Base-by-base conservation (phyloP, 1,284 basidiomycete genomes). In the Mycosarcoma mackinlayi region DNA sequence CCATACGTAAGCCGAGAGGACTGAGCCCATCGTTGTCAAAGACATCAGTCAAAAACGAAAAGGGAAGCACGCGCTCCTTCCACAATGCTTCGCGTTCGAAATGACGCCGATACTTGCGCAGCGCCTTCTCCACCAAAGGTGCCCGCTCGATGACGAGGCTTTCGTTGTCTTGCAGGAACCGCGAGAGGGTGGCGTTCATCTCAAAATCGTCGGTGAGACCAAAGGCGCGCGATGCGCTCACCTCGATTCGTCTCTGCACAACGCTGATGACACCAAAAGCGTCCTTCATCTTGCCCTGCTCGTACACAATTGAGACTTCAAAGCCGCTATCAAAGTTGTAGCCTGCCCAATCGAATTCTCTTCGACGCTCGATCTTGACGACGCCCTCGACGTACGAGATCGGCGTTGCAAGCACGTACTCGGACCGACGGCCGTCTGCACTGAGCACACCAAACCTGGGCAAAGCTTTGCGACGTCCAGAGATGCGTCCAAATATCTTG, bases 161-260 rank as follows among this genome's bases (percentile, higher is more conserved):
- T 48, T 86, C 85, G 73, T 93, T 92, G 65, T 88, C 83, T 14
- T 86, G 78, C 10, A 92, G 82, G 77, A 93, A 91, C 6, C 85
- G 87, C 6, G 89, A 88, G 4, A 92, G 85, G 0, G 85, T 82
- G 1, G 86, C 82, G 0, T 89, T 90, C 45, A 92, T 83, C 50
- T 88, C 87, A 66, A 88, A 90, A 70, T 90, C 88, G 66, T 89
- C 88, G 64, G 86, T 87, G 25, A 92, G 84, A 0, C 91, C 91
- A 57, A 92, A 88, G 10, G 85, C 83, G 13, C 85, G 84, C n/a
- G 87, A 87, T 21, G 86, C 83, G 31, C 60, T 56, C 3, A 88
- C 83, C 19, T 81, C 78, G 37, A 91, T 83, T 18, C 83, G 78
- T 68, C 86, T 87, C 1, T 56, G 59, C 4, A 68, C 48, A 6